These are phyloP conservation scores for Pichia rugopelliculosa DNA, from an alignment of 805 yeast genomes.

Conservation along the genomic window DNA sequence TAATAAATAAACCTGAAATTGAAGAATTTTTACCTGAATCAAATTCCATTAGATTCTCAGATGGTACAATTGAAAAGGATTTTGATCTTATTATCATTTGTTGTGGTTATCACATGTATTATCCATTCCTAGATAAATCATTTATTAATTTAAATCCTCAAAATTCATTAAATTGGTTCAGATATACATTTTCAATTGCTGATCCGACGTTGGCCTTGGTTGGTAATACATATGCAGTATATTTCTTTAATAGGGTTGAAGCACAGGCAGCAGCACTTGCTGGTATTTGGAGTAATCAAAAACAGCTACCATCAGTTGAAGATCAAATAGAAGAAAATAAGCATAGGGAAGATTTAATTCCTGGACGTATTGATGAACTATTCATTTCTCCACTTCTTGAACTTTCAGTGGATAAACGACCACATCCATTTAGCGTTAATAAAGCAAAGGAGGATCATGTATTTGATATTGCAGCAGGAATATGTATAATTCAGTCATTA, in stretches of 20 bases:
- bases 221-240: constrained; percentile 36
- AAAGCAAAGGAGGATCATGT: constrained; percentile 13
- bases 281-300: constrained; percentile 44
- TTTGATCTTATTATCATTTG: constrained; percentile 40
- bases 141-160: constrained; percentile 6
- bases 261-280: constrained; percentile 45
- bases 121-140: constrained; percentile 31
- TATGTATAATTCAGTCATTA: constrained; percentile 5
- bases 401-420: constrained; percentile 10
- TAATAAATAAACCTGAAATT: constrained; percentile 15
- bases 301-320: constrained; percentile 32
- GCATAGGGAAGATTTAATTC: not conserved
- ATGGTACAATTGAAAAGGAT: constrained; percentile 25
- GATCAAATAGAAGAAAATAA: constrained; percentile 30
- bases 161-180: constrained; percentile 14
- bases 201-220: constrained; percentile 39
- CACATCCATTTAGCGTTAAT: constrained; percentile 14
- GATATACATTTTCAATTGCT: constrained; percentile 31
- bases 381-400: constrained; percentile 13
- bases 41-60: constrained; percentile 23
- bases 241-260: constrained; percentile 44
- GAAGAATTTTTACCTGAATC: constrained; percentile 13
- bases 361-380: constrained; percentile 3
- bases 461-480: constrained; percentile 9
- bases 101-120: constrained; percentile 44